Evolutionary conservation across 768 basidiomycete species (phyloP).

Genomic region (Hortiboletus campestris): DNA sequence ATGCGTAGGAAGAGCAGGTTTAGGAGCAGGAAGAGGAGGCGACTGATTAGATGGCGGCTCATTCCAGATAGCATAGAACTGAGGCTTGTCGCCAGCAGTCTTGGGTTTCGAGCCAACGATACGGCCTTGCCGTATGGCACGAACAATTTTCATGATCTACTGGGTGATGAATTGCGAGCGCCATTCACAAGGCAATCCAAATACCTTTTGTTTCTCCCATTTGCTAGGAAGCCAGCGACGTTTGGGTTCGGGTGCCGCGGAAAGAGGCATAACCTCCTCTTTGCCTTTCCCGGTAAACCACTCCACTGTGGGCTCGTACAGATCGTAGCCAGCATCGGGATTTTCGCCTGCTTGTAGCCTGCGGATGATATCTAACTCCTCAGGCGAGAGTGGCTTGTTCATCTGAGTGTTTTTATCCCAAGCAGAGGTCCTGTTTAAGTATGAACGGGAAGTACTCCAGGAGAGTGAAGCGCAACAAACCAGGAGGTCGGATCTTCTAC

Average conservation of each 20-base stretch:
- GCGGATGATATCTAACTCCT: constrained; percentile 94
- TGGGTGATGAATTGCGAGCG: constrained; percentile 1
- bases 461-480: constrained; percentile 41
- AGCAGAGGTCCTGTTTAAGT: constrained; percentile 70
- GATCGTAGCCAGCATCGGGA: constrained; percentile 87
- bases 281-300: constrained; percentile 98
- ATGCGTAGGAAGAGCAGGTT: constrained; percentile 83
- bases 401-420: constrained; percentile 86
- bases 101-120: constrained; percentile 90
- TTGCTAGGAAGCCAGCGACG: constrained; percentile 95
- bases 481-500: constrained; percentile 91
- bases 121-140: constrained; percentile 93
- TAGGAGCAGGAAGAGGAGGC: constrained; percentile 92
- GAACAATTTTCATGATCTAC: constrained; percentile 99
- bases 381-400: constrained; percentile 81
- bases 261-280: constrained; percentile 92
- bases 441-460: background rate
- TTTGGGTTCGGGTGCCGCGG: constrained; percentile 91
- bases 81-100: constrained; percentile 56
- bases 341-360: constrained; percentile 88
- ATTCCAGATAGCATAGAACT: constrained; percentile 89
- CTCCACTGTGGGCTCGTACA: constrained; percentile 90
- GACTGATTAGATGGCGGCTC: constrained; percentile 69
- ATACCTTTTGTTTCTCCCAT: constrained; percentile 99
- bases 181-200: background rate